Evolutionary conservation across 1,284 basidiomycete species (phyloP).

Genomic region (Calocybe gambosa): DNA sequence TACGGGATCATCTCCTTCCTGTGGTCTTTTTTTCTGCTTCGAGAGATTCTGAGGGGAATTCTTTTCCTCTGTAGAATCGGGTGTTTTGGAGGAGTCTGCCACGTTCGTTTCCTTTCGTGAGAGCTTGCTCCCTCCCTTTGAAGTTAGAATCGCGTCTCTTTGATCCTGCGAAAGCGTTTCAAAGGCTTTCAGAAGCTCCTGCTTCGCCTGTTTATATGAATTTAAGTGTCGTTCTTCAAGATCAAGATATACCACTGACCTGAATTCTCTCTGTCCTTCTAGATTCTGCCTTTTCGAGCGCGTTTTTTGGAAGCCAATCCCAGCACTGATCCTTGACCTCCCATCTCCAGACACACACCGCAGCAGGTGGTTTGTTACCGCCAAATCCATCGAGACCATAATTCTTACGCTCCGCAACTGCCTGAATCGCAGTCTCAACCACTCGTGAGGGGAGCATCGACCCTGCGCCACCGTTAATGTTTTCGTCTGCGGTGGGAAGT

Average conservation of each 20-base stretch:
- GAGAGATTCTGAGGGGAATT: slow-evolving; percentile 21
- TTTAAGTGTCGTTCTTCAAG: slow-evolving; percentile 6
- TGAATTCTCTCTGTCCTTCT: slow-evolving; percentile 62
- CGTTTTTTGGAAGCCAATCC: slow-evolving; percentile 67
- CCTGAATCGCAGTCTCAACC: slow-evolving; percentile 59
- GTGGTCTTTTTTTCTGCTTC: slow-evolving; percentile 25
- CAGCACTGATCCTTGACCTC: slow-evolving; percentile 59
- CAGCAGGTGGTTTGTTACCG: slow-evolving; percentile 48
- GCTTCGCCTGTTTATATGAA: slow-evolving; percentile 46
- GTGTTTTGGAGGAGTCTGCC: slow-evolving; percentile 14
- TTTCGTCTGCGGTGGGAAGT: slow-evolving; percentile 48
- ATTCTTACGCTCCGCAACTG: slow-evolving; percentile 58
- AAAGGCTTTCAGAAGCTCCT: slow-evolving; percentile 48
- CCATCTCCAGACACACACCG: slow-evolving; percentile 82
- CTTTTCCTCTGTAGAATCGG: slow-evolving; percentile 16
- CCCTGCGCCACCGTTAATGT: slow-evolving; percentile 29
- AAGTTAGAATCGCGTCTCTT: slow-evolving; percentile 46
- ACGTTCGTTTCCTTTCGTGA: slow-evolving; percentile 33
- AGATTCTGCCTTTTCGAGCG: slow-evolving; percentile 57
- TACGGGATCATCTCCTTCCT: slow-evolving; percentile 33
- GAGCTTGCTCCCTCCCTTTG: slow-evolving; percentile 38
- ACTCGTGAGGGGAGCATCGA: slow-evolving; percentile 39
- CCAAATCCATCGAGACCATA: slow-evolving; percentile 60
- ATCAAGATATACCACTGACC: slow-evolving; percentile 33
- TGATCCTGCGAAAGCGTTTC: slow-evolving; percentile 51